phyloP scores from a whole-genome alignment of 768 basidiomycete genomes.

The Leccinum imitatum region DNA sequence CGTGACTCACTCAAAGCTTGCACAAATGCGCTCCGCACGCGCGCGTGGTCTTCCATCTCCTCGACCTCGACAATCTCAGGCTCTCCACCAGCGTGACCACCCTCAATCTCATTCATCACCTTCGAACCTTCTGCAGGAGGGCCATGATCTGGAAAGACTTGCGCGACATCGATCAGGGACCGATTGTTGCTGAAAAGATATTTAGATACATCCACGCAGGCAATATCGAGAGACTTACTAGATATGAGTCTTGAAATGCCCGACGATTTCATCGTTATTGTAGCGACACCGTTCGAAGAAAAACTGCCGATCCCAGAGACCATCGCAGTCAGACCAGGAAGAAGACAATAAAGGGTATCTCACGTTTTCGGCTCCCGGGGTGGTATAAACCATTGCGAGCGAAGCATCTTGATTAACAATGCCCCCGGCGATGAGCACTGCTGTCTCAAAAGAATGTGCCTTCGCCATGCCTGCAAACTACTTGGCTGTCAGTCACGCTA shows the following conservation, averaged over 20 bases:
- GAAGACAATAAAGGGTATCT: neutral
- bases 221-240: neutral
- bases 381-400: neutral
- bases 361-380: neutral
- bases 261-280: neutral
- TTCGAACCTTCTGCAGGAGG: neutral
- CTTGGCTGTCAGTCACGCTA: too few species aligned
- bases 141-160: neutral
- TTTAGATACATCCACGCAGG: neutral
- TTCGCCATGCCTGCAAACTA: too few species aligned
- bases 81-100: neutral
- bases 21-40: neutral
- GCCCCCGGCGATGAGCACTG: too few species aligned
- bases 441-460: too few species aligned
- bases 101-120: neutral
- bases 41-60: neutral
- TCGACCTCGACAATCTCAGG: neutral
- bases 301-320: neutral
- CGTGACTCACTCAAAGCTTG: neutral
- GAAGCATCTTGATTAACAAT: too few species aligned
- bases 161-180: neutral
- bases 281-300: neutral
- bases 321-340: neutral
- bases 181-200: neutral
- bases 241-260: neutral